Percentiles rank a stretch among this genome's conserved stretches.
These are phyloP conservation scores for Vigna hirtella DNA, from an alignment of 306 rosid genomes.

Conservation along the genomic window DNA sequence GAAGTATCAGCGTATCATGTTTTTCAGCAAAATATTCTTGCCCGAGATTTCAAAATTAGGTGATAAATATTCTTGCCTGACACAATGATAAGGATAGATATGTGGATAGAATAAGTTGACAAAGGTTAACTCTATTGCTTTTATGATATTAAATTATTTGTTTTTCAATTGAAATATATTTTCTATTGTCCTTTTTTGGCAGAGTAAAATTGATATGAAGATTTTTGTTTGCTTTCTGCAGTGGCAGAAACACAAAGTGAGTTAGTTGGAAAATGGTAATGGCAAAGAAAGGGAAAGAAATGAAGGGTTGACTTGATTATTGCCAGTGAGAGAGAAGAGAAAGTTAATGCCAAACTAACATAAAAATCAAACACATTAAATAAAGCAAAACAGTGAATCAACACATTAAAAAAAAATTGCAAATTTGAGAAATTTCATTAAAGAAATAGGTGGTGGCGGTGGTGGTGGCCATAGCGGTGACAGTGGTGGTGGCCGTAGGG, in stretches of 20 bases:
- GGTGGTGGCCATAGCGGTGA: too few relatives aligned
- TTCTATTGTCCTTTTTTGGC: neutral
- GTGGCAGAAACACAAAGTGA: neutral
- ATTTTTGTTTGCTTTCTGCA: neutral
- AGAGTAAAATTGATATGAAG: neutral
- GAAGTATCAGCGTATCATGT: too few relatives aligned
- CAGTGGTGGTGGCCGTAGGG: too few relatives aligned
- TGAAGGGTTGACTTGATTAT: constrained; percentile 19
- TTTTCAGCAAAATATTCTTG: too few relatives aligned
- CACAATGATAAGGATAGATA: neutral
- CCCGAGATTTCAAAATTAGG: neutral
- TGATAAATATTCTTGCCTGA: neutral
- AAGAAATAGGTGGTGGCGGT: too few relatives aligned
- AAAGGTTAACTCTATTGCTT: neutral
- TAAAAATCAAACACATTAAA: too few relatives aligned
- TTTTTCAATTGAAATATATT: neutral
- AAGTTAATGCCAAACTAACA: neutral
- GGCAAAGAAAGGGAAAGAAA: too few relatives aligned
- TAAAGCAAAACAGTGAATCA: too few relatives aligned
- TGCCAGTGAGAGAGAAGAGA: neutral
- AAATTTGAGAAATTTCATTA: too few relatives aligned
- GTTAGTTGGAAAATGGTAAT: neutral
- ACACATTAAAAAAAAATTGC: too few relatives aligned
- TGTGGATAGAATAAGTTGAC: neutral
- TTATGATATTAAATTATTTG: neutral